Percentiles rank a stretch among this genome's conserved stretches.
These are phyloP conservation scores for Tetracentron sinense DNA, from an alignment of 164 flowering plant genomes.

Conservation along the genomic window DNA sequence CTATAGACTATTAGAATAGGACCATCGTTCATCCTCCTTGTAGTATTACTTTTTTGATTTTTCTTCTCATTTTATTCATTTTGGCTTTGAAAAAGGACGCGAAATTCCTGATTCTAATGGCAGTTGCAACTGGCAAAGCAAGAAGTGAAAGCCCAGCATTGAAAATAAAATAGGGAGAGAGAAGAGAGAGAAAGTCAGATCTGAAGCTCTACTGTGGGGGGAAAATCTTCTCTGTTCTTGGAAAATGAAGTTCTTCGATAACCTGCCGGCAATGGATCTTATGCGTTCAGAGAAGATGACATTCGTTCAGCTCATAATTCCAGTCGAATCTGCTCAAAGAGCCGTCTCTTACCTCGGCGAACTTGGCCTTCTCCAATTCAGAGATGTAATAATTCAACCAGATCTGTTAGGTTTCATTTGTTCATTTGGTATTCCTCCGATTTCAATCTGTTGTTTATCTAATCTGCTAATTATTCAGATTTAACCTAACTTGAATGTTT, in stretches of 20 bases:
- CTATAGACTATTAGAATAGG: no score
- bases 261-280: slow-evolving; percentile 83
- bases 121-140: slow-evolving; percentile 33
- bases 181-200: slow-evolving; percentile 18
- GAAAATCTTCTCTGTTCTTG: slow-evolving; percentile 13
- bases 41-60: no score
- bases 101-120: slow-evolving; percentile 18
- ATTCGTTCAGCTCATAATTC: slow-evolving; percentile 78
- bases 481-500: not conserved
- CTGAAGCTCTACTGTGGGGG: slow-evolving; percentile 14
- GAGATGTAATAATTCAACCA: slow-evolving; percentile 49
- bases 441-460: not conserved
- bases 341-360: slow-evolving; percentile 86
- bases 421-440: not conserved
- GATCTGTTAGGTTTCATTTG: not conserved
- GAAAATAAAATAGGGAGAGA: not conserved
- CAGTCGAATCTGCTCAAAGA: slow-evolving; percentile 86
- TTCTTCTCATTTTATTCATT: not conserved
- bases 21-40: no score
- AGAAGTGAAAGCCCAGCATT: slow-evolving; percentile 17
- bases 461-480: not conserved
- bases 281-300: slow-evolving; percentile 96
- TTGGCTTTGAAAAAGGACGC: not conserved
- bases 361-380: slow-evolving; percentile 86
- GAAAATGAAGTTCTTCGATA: slow-evolving; percentile 40